Evolutionary conservation across 345 rosid species (phyloP).

Genomic region (Barbarea vulgaris): DNA sequence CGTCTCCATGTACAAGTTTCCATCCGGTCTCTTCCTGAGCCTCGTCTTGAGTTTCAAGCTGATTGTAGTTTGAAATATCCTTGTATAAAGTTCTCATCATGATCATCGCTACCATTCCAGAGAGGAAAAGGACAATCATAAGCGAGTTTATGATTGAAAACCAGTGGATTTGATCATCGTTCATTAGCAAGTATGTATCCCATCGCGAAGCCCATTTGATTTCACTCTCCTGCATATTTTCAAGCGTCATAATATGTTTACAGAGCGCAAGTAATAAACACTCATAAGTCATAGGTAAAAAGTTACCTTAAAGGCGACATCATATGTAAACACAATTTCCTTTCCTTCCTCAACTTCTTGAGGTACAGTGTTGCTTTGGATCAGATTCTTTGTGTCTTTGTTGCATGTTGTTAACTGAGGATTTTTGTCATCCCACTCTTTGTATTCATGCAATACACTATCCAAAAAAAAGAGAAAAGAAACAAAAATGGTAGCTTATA

Average conservation of each 20-base stretch:
- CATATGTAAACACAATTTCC: constrained; percentile 84
- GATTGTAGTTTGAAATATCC: constrained; percentile 92
- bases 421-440: constrained; percentile 82
- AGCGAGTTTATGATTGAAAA: constrained; percentile 93
- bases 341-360: constrained; percentile 74
- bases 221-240: constrained; percentile 67
- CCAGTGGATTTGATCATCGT: constrained; percentile 97
- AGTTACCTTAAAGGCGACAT: constrained; percentile 83
- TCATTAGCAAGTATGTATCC: constrained; percentile 95
- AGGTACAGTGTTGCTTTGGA: constrained; percentile 81
- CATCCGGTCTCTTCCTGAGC: constrained; percentile 97
- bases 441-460: constrained; percentile 91
- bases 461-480: constrained; percentile 1
- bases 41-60: constrained; percentile 96
- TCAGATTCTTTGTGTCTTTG: constrained; percentile 78
- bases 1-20: constrained; percentile 97
- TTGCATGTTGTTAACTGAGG: constrained; percentile 89
- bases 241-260: constrained; percentile 1
- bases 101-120: constrained; percentile 99
- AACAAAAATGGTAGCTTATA: neutral
- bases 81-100: constrained; percentile 94
- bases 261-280: neutral
- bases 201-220: constrained; percentile 99
- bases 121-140: constrained; percentile 95
- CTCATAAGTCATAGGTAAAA: neutral